Evolutionary conservation across 495 filamentous ascomycete species (phyloP), one percentile per base, ranked within the genome.

Genomic region (Hypoxylon crocopeplum): DNA sequence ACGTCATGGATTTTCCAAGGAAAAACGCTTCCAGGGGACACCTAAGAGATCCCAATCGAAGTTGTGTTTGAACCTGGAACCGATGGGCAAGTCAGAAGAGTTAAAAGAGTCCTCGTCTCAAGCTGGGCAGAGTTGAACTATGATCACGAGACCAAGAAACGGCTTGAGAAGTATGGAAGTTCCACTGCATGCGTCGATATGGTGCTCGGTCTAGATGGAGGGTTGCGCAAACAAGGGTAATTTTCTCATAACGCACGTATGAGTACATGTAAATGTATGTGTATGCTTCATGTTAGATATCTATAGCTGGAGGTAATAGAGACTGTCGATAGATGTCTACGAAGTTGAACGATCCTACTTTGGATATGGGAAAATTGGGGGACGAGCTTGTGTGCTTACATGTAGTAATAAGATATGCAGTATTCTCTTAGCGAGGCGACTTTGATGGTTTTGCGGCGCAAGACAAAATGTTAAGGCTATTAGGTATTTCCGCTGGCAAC

Each of bases 361-460:
- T 13, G 16, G 19, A 46, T 33, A 25, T 30, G 34, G 56, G 29
- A 44, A 48, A 46, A 39, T 27, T 41, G 44, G 40, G 39, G 39
- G 30, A 56, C 40, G 45, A 56, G 27, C 24, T 51, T 33, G 39
- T 42, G 38, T 55, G 44, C 30, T 61, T 10, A 13, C 30, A 49
- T 46, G 32, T 25, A 17, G 38, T 45, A 50, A 44, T 25, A 30
- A 45, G 33, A 61, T 48, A 37, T 54, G 16, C 15, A 44, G 6
- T 55, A 61, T 55, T 57, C 59, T 42, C 49, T 19, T 56, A 57
- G 12, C 59, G 52, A 37, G 59, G 41, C 21, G 47, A 42, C 24
- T 19, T 17, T 44, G 24, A 46, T 19, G 42, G 39, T 8, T 8
- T n/a, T 3, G 12, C 12, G 8, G 32, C 4, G 12, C n/a, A 34